Conservation (phyloP, 176 grass and related monocot genomes). For the Hordeum vulgare region MorexV3_pseudomolecules_assembly NC_058524.1:92274720-92275219, state of each 20-base stretch:
- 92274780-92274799: too few relatives aligned
- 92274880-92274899: too few relatives aligned
- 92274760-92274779: too few relatives aligned
- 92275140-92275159: neutral
- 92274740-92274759: too few relatives aligned
- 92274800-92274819: too few relatives aligned
- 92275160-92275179: neutral
- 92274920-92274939: neutral
- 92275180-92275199: neutral
- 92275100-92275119: constrained; percentile 1
- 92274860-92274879: too few relatives aligned
- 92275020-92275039: neutral
- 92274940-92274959: neutral
- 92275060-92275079: neutral
- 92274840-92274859: too few relatives aligned
- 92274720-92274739: too few relatives aligned
- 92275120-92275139: neutral
- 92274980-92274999: neutral
- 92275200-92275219: too few relatives aligned
- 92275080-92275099: neutral
- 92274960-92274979: neutral
- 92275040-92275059: neutral
- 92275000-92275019: neutral
- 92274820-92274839: too few relatives aligned
- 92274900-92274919: too few relatives aligned